Evolutionary conservation across 495 filamentous ascomycete genomes (phyloP).

Genomic region (Talaromyces adpressus): DNA sequence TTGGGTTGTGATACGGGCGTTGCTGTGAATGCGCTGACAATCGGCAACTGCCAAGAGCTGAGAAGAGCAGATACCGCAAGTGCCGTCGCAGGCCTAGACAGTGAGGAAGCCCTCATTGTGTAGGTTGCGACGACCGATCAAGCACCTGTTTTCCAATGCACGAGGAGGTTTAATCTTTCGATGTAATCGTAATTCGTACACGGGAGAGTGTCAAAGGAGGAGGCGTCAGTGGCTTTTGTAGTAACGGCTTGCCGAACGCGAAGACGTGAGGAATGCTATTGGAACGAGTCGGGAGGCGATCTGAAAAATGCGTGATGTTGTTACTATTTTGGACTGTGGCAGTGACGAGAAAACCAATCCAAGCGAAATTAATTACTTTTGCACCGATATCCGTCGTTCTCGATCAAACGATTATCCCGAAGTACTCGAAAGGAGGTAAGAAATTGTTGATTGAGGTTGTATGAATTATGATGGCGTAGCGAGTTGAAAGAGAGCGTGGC

Average conservation of each 20-base stretch:
- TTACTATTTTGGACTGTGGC: background rate
- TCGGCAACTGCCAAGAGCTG: conserved; percentile 30
- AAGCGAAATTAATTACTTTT: background rate
- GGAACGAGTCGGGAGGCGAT: background rate
- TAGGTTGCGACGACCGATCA: conserved; percentile 36
- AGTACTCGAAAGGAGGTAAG: background rate
- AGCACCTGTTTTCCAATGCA: conserved; percentile 7
- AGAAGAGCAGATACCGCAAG: conserved; percentile 34
- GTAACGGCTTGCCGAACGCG: conserved; percentile 2
- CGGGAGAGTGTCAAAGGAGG: background rate
- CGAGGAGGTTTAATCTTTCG: background rate
- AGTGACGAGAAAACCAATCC: background rate
- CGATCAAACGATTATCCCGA: background rate
- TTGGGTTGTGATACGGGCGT: conserved; percentile 65
- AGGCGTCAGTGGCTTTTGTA: background rate
- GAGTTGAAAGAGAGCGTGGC: conserved; percentile 3
- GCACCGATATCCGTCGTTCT: background rate
- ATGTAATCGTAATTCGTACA: conserved; percentile 7
- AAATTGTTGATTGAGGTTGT: background rate
- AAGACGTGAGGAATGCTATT: conserved; percentile 3
- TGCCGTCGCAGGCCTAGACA: conserved; percentile 48
- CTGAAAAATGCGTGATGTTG: background rate
- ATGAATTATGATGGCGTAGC: background rate
- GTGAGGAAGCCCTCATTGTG: conserved; percentile 52
- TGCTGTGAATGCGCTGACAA: conserved; percentile 58